Base-by-base conservation (phyloP, 2,329 filamentous ascomycete genomes). In the Trichoderma sp. region DNA sequence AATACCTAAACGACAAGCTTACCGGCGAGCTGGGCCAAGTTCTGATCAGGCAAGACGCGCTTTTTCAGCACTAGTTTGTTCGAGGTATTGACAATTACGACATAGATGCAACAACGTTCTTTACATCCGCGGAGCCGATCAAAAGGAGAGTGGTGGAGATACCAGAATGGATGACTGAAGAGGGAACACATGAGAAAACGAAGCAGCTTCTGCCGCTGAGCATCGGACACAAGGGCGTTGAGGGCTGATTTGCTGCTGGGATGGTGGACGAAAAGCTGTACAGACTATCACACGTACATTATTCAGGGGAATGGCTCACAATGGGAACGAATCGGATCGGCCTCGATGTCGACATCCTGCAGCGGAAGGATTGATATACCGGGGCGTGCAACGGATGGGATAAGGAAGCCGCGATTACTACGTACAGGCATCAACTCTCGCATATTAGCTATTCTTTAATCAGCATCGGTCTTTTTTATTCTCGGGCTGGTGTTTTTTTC, bases 71-170 rank as follows among this genome's bases (percentile, higher is more conserved):
- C 17, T 12, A 8, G 1, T 27, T 53, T 53, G 19, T 39, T 22
- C 25, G 50, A 6, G 22, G 2, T 58, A 15, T 25, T 68, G 34
- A 64, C 29, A 8, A n/a, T 22, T 5, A 37, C 1, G 42, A 52
- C 17, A 27, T 72, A 93, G 92, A 77, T 96, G 93, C 82, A 98
- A 98, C 82, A 98, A 98, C 77, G 94, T 98, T n/a, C 85, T 98
- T 56, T 98, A 93, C 91, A 94, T 98, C 73, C 85, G 87, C 71
- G 84, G 83, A 63, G 87, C 86, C 59, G 84, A 85, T 67, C 77
- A 82, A 68, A 82, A 81, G 68, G 81, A 83, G 64, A 79, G 81
- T 29, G 64, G 57, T 35, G 83, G 79, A 50, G 86, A 88, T 71
- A 83, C 82, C n/a, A 84, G 83, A 71, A 89, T 90, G 86, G 84